Percentiles rank a stretch among this genome's conserved stretches.
phyloP scores from a whole-genome alignment of 2,329 filamentous ascomycete species.

The Diaporthe aspalathi region DNA sequence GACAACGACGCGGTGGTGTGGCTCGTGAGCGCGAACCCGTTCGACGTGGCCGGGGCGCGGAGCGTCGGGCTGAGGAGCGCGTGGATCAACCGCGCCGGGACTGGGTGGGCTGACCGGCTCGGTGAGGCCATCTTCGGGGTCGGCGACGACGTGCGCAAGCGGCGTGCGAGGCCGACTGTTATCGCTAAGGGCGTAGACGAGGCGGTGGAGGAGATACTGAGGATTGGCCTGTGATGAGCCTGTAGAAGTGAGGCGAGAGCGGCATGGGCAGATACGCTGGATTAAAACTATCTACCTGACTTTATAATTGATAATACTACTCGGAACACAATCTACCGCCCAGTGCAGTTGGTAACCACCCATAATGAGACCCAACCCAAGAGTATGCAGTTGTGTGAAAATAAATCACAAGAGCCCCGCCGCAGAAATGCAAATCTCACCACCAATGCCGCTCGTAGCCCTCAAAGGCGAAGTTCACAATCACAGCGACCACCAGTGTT shows the following conservation, averaged over 20 bases:
- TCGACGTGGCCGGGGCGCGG: constrained; percentile 75
- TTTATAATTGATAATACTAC: constrained; percentile 12
- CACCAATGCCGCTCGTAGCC: constrained; percentile 70
- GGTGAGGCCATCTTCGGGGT: constrained; percentile 52
- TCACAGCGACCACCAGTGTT: constrained; percentile 78
- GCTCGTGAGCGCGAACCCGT: constrained; percentile 79
- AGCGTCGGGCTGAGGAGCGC: constrained; percentile 70
- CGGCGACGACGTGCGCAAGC: constrained; percentile 33
- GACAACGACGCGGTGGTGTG: constrained; percentile 59
- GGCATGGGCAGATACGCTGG: background rate
- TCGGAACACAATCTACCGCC: background rate
- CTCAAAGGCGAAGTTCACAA: constrained; percentile 83
- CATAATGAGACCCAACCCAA: constrained; percentile 7
- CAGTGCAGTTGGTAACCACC: background rate
- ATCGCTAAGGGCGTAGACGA: constrained; percentile 68
- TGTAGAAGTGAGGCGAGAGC: background rate
- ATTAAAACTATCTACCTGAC: constrained; percentile 5
- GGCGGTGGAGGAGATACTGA: constrained; percentile 57
- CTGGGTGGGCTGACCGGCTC: constrained; percentile 74
- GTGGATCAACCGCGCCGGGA: constrained; percentile 73
- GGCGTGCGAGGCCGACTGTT: constrained; percentile 60
- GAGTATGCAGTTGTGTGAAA: background rate
- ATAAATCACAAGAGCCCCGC: background rate
- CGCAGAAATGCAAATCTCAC: constrained; percentile 48
- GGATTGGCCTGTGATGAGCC: constrained; percentile 16